phyloP scores from a whole-genome alignment of 2,329 filamentous ascomycete species.

The Trichoderma brevicompactum region DNA sequence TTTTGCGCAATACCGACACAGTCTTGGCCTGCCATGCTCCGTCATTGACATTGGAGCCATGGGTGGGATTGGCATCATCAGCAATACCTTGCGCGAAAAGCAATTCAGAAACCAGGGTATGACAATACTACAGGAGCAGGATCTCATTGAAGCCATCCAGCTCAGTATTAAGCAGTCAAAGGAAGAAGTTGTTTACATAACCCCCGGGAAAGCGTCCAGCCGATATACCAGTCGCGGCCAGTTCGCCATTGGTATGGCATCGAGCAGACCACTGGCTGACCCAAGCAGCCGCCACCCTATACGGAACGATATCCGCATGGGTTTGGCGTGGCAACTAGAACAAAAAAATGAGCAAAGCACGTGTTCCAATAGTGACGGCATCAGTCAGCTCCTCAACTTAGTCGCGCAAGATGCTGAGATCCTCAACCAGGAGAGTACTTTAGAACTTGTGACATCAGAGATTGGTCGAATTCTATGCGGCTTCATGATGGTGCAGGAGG shows the following conservation, averaged over 20 bases:
- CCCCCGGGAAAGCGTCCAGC: too few species aligned
- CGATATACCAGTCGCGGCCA: not conserved
- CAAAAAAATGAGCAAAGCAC: not conserved
- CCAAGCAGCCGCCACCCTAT: not conserved
- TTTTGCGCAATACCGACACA: too few species aligned
- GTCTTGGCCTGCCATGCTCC: too few species aligned
- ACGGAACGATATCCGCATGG: too few species aligned
- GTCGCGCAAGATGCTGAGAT: not conserved
- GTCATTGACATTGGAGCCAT: too few species aligned
- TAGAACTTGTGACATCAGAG: not conserved
- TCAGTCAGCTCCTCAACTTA: not conserved
- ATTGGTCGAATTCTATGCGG: not conserved
- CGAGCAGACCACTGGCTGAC: not conserved
- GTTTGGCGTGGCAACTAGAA: not conserved
- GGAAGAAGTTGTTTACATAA: too few species aligned
- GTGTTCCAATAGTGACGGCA: not conserved
- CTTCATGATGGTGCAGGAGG: not conserved
- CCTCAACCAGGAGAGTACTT: not conserved
- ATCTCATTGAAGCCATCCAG: too few species aligned
- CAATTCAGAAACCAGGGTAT: too few species aligned
- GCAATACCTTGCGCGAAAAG: too few species aligned
- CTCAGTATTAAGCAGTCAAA: too few species aligned
- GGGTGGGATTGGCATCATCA: too few species aligned
- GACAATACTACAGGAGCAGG: too few species aligned
- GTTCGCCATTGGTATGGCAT: not conserved